These are phyloP conservation scores for Auxenochlorella protothecoides DNA, from an alignment of 139 green algal genomes.

Conservation along the genomic window DNA sequence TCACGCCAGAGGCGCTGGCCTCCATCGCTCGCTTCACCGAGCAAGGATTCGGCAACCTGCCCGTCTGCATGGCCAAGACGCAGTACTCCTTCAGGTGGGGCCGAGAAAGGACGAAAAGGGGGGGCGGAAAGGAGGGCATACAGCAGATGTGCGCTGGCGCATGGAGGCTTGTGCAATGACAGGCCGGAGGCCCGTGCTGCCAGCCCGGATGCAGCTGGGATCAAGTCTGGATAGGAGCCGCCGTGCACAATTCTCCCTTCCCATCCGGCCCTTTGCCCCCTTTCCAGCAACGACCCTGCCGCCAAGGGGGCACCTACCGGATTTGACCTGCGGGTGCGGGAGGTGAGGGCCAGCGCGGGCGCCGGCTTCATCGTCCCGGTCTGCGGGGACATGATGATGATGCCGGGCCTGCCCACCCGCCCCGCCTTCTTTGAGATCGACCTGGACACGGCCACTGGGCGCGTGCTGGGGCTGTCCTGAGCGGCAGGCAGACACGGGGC, in stretches of 20 bases:
- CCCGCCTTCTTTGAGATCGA: conserved; percentile 81
- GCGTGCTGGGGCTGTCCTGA: conserved; percentile 74
- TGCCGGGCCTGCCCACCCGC: conserved; percentile 80
- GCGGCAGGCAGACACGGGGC: neutral
- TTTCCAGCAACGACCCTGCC: conserved; percentile 18
- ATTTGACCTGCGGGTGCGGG: conserved; percentile 83
- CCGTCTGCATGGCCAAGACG: conserved; percentile 99
- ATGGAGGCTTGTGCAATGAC: no score
- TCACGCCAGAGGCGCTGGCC: conserved; percentile 57
- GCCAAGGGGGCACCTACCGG: conserved; percentile 64
- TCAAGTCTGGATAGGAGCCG: no score
- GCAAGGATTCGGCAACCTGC: conserved; percentile 82
- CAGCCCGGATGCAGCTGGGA: no score
- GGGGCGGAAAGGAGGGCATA: no score
- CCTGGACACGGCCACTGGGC: conserved; percentile 57
- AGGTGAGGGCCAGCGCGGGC: conserved; percentile 75
- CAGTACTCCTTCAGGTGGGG: conserved; percentile 40
- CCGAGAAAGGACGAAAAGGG: no score
- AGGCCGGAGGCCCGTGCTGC: no score
- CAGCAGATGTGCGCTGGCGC: no score
- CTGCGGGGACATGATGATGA: conserved; percentile 89
- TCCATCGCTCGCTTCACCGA: conserved; percentile 62
- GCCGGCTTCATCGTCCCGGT: conserved; percentile 89
- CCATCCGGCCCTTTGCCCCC: no score
- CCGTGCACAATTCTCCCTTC: no score